Conservation (phyloP, 1,284 basidiomycete species). For the Bjerkandera adusta region DNA sequence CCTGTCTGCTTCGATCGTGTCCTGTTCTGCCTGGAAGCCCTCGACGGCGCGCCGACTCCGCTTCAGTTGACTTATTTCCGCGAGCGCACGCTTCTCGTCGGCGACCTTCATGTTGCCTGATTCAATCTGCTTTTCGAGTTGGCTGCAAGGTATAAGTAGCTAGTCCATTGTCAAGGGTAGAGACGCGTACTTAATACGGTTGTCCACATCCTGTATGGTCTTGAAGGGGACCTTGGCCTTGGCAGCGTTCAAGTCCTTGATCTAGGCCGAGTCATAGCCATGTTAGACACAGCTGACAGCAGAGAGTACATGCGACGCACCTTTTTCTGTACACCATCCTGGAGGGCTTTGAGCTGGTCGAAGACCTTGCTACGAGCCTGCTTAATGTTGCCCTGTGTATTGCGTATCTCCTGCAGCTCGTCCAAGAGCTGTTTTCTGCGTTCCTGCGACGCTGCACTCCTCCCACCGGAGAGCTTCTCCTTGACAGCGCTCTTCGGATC, state of each 20-base stretch:
- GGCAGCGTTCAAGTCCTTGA: constrained; percentile 86
- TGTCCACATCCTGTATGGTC: constrained; percentile 85
- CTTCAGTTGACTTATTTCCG: constrained; percentile 78
- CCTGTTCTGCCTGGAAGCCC: constrained; percentile 76
- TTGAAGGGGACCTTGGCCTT: constrained; percentile 86
- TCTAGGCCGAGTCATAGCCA: constrained; percentile 40
- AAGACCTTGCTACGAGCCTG: constrained; percentile 70
- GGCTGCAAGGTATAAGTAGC: constrained; percentile 40
- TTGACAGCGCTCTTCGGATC: constrained; percentile 65
- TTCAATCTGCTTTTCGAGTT: constrained; percentile 87
- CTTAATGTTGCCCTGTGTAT: constrained; percentile 83
- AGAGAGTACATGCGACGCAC: constrained; percentile 38
- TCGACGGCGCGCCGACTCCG: constrained; percentile 75
- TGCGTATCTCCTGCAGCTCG: constrained; percentile 82
- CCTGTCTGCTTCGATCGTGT: constrained; percentile 81
- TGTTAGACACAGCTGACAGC: constrained; percentile 10
- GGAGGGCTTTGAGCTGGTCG: constrained; percentile 81
- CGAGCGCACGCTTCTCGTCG: constrained; percentile 93
- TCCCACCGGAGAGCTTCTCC: constrained; percentile 73
- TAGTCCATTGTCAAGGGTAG: constrained; percentile 9
- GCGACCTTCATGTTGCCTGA: constrained; percentile 91
- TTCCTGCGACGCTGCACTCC: constrained; percentile 65
- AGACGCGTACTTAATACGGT: constrained; percentile 72
- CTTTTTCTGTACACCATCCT: constrained; percentile 86
- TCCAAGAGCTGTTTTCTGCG: constrained; percentile 72